Evolutionary conservation across 257 asterid genomes (phyloP).

Genomic region (Paraleonurus japonicus): DNA sequence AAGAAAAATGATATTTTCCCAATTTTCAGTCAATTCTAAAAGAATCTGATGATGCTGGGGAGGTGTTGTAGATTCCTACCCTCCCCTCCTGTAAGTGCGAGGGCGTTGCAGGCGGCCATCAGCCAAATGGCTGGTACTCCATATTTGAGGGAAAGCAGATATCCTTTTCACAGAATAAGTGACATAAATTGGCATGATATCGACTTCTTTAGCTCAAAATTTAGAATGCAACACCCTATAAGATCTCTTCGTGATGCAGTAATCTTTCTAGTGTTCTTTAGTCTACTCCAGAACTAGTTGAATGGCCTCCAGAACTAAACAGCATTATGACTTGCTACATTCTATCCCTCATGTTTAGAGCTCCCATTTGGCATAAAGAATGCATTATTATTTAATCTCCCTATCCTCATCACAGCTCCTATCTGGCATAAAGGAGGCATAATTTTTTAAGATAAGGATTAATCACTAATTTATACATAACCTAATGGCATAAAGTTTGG

Average conservation of each 20-base stretch:
- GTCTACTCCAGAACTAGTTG: too few relatives aligned
- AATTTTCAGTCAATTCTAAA: neutral
- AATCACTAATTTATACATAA: neutral
- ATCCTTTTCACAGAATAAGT: too few relatives aligned
- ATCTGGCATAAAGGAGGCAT: neutral
- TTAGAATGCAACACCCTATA: too few relatives aligned
- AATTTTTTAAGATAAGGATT: neutral
- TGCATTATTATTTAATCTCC: neutral
- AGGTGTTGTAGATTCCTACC: neutral
- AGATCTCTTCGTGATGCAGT: too few relatives aligned
- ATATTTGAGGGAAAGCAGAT: too few relatives aligned
- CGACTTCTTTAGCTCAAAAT: too few relatives aligned
- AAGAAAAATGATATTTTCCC: neutral
- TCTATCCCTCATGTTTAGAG: conserved; percentile 1
- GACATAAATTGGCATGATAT: too few relatives aligned
- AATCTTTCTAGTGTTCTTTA: too few relatives aligned
- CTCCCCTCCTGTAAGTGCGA: too few relatives aligned
- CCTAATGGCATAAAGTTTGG: neutral
- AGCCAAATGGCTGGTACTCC: too few relatives aligned
- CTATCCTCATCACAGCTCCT: neutral
- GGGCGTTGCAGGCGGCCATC: too few relatives aligned
- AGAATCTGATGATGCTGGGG: neutral
- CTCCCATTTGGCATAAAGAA: neutral
- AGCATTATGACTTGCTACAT: neutral
- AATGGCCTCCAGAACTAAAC: too few relatives aligned